Evolutionary conservation across 164 flowering plant genomes (phyloP).

Genomic region (Magnolia changhungtana): DNA sequence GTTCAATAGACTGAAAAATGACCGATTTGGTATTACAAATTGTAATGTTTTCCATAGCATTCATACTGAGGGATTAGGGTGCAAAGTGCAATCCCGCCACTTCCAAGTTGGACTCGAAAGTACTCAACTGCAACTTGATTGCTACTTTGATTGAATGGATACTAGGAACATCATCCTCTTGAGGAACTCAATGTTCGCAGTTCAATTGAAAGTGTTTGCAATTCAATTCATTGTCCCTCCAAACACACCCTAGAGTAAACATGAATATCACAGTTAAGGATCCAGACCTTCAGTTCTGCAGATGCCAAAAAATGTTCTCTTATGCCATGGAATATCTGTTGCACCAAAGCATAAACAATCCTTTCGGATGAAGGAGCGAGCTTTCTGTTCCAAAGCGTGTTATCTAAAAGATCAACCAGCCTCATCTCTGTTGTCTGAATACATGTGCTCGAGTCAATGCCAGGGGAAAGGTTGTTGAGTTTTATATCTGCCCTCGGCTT

Average conservation of each 20-base stretch:
- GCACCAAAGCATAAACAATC: constrained; percentile 91
- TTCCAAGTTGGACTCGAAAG: no score
- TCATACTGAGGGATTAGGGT: no score
- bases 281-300: constrained; percentile 76
- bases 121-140: no score
- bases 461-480: constrained; percentile 63
- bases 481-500: constrained; percentile 66
- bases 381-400: constrained; percentile 91
- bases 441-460: constrained; percentile 44
- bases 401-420: constrained; percentile 89
- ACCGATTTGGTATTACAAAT: no score
- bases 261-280: background rate
- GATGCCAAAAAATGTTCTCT: constrained; percentile 90
- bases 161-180: background rate
- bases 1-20: no score
- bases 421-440: constrained; percentile 74
- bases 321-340: constrained; percentile 95
- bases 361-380: constrained; percentile 98
- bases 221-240: background rate
- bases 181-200: background rate
- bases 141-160: background rate
- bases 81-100: no score
- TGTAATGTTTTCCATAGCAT: no score
- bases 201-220: background rate
- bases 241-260: background rate